Conservation (phyloP, 1,284 basidiomycete genomes). For the Ustilago xerochloae region DNA sequence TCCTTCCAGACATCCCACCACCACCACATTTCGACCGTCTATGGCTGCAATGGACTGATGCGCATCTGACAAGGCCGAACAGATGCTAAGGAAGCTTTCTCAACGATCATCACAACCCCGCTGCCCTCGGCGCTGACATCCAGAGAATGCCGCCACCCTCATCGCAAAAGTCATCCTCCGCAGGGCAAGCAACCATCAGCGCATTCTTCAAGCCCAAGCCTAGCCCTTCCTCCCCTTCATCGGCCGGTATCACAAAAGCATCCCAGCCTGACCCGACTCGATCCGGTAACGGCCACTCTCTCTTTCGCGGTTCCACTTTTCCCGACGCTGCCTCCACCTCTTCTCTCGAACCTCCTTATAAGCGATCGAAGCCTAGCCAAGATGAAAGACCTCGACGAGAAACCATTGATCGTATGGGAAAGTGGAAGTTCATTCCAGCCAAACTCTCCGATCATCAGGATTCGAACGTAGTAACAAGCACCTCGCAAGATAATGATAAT, state of each 20-base stretch:
- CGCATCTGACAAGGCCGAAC: background rate
- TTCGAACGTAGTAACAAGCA: background rate
- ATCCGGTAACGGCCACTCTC: constrained; percentile 1
- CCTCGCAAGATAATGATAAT: constrained; percentile 4
- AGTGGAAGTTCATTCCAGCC: constrained; percentile 25
- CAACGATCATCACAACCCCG: background rate
- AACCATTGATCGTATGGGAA: constrained; percentile 37
- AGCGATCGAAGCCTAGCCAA: constrained; percentile 13
- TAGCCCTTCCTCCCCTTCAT: background rate
- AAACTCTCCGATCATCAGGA: background rate
- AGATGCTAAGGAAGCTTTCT: background rate
- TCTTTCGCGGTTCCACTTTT: constrained; percentile 5
- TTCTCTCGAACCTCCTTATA: constrained; percentile 20
- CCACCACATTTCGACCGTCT: too few relatives aligned
- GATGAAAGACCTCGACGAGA: constrained; percentile 28
- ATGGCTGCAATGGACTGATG: too few relatives aligned
- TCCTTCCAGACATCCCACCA: too few relatives aligned
- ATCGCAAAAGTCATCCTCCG: constrained; percentile 12
- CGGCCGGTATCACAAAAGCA: constrained; percentile 13
- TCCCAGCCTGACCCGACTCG: constrained; percentile 33
- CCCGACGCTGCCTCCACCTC: constrained; percentile 14
- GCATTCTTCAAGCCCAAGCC: constrained; percentile 52
- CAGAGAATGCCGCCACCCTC: constrained; percentile 24
- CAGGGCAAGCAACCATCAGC: constrained; percentile 50
- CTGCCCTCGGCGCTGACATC: background rate